phyloP scores from a whole-genome alignment of 495 filamentous ascomycete species.

The Neurospora hispaniola region DNA sequence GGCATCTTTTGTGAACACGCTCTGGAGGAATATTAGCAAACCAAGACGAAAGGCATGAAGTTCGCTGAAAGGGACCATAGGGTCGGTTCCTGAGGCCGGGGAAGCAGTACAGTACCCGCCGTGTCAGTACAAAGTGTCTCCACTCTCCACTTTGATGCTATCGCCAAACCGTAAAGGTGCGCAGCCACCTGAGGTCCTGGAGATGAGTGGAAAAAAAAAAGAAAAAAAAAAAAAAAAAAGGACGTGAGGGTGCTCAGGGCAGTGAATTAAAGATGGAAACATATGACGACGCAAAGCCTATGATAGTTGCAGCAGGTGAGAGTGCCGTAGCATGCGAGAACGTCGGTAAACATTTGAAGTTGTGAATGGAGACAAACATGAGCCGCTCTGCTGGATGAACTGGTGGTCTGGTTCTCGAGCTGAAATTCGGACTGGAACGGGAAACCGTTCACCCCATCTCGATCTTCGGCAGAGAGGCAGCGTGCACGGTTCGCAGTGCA shows the following conservation, averaged over 20 bases:
- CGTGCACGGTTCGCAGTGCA: not conserved
- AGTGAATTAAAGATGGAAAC: not conserved
- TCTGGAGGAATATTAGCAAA: not conserved
- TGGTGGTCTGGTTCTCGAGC: not conserved
- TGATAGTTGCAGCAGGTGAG: not conserved
- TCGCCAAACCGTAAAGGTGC: not conserved
- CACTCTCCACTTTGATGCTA: not conserved
- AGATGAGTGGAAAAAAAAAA: not conserved
- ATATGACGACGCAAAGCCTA: not conserved
- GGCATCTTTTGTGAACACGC: not conserved
- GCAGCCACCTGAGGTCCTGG: not conserved
- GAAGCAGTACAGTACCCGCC: not conserved
- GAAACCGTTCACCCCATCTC: not conserved
- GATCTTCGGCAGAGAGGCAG: not conserved
- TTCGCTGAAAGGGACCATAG: not conserved
- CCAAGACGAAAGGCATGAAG: not conserved
- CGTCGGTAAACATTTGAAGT: not conserved
- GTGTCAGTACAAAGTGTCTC: not conserved
- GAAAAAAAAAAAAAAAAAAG: too few species aligned
- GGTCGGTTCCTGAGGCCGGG: not conserved
- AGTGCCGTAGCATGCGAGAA: not conserved
- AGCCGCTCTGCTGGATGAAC: not conserved
- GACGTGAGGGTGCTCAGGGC: not conserved
- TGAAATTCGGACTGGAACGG: not conserved
- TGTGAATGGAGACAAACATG: not conserved